Percentiles rank a stretch among this genome's conserved stretches.
These are phyloP conservation scores for Ophiostoma angusticollis DNA, from an alignment of 2,329 filamentous ascomycete genomes.

Conservation along the genomic window DNA sequence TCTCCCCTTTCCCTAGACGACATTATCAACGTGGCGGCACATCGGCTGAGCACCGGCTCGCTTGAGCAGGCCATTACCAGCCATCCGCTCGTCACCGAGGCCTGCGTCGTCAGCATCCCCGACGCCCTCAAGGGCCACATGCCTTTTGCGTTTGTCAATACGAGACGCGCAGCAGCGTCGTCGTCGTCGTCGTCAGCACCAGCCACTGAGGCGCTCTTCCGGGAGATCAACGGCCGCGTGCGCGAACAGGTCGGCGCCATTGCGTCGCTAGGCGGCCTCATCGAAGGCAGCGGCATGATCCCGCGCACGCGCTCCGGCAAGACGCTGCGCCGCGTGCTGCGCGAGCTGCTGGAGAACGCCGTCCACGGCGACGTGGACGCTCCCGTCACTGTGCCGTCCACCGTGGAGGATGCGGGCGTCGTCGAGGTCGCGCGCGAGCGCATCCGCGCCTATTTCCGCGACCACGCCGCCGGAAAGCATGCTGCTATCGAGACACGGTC, in stretches of 20 bases:
- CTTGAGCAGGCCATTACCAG: constrained; percentile 86
- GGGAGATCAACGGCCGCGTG: constrained; percentile 61
- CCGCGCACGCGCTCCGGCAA: constrained; percentile 90
- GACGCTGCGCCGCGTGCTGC: constrained; percentile 68
- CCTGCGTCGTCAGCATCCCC: constrained; percentile 74
- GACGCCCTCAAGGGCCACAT: constrained; percentile 81
- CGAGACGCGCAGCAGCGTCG: constrained; percentile 30
- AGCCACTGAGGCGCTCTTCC: constrained; percentile 29
- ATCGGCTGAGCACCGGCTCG: constrained; percentile 74
- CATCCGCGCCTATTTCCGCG: constrained; percentile 63
- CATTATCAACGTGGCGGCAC: constrained; percentile 90
- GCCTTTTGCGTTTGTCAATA: constrained; percentile 76
- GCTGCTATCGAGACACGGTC: constrained; percentile 32
- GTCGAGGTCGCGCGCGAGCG: constrained; percentile 60
- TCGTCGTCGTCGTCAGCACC: constrained; percentile 33
- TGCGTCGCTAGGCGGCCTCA: constrained; percentile 71
- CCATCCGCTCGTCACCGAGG: constrained; percentile 68
- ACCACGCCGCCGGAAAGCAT: constrained; percentile 28
- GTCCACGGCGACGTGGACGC: constrained; percentile 60
- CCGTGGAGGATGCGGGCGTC: constrained; percentile 67
- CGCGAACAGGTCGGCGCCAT: constrained; percentile 78
- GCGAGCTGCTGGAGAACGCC: constrained; percentile 74
- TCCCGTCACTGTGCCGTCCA: constrained; percentile 63
- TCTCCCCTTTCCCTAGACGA: constrained; percentile 44
- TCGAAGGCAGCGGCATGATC: constrained; percentile 76